A percentile compares a stretch with the other conserved stretches of the same genome.
Conservation (phyloP, 2,329 filamentous ascomycete genomes). For the Alternaria incomplexa region DNA sequence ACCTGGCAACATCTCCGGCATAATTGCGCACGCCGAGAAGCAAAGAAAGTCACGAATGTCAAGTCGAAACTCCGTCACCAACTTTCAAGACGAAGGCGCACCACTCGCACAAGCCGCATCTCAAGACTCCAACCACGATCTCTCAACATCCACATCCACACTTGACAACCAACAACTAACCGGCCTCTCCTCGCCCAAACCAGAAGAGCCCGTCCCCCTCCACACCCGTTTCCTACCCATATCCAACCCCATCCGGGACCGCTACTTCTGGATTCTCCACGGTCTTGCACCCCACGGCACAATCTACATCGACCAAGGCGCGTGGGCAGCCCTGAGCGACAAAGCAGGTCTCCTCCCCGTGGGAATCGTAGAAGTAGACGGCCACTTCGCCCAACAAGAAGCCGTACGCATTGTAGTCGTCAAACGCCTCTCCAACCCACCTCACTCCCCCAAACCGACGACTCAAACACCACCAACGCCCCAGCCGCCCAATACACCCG, state of each 20-base stretch:
- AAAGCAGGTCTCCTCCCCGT: conserved; percentile 90
- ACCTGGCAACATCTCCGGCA: conserved; percentile 87
- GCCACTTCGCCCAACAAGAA: conserved; percentile 89
- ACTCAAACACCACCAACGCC: neutral
- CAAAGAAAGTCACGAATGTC: conserved; percentile 53
- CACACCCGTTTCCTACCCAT: conserved; percentile 92
- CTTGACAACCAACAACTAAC: conserved; percentile 39
- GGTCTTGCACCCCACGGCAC: conserved; percentile 89
- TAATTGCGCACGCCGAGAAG: conserved; percentile 80
- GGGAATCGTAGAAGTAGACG: conserved; percentile 88
- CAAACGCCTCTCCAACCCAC: conserved; percentile 54
- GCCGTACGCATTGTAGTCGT: conserved; percentile 86
- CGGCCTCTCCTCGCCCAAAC: conserved; percentile 24
- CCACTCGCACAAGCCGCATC: conserved; percentile 28
- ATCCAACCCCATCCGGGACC: conserved; percentile 13
- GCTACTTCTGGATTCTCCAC: conserved; percentile 79
- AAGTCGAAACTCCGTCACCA: conserved; percentile 36
- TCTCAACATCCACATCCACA: conserved; percentile 30
- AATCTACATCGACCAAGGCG: conserved; percentile 90
- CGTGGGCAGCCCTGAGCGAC: conserved; percentile 76
- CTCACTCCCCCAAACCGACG: conserved; percentile 2
- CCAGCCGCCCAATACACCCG: conserved; percentile 14
- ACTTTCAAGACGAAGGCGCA: conserved; percentile 37
- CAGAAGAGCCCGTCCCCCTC: conserved; percentile 59
- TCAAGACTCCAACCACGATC: conserved; percentile 25